Evolutionary conservation across 2,329 filamentous ascomycete genomes (phyloP).

Genomic region (Alternaria brassicae): DNA sequence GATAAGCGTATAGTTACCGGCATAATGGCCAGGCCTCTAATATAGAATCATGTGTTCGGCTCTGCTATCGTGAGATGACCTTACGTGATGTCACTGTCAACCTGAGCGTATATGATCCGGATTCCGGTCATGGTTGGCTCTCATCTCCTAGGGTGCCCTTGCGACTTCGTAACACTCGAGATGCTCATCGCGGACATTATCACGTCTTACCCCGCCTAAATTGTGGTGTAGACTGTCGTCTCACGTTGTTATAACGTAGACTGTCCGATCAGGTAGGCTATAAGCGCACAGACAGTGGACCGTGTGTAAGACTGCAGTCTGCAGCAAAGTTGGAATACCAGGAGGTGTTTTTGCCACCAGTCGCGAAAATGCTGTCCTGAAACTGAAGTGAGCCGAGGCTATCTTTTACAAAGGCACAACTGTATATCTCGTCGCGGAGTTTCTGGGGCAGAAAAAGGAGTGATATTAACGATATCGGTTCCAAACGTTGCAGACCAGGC

Average conservation of each 20-base stretch:
- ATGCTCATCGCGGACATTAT: background rate
- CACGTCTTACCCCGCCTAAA: too few relatives aligned
- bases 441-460: background rate
- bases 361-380: background rate
- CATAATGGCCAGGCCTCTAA: constrained; percentile 3
- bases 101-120: background rate
- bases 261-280: background rate
- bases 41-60: background rate
- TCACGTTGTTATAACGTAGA: background rate
- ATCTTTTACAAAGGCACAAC: background rate
- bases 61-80: background rate
- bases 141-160: background rate
- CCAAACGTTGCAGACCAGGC: background rate
- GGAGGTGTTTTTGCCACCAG: background rate
- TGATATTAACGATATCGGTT: background rate
- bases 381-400: background rate
- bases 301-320: background rate
- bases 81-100: constrained; percentile 8
- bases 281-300: too few relatives aligned
- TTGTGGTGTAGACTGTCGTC: background rate
- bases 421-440: background rate
- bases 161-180: background rate
- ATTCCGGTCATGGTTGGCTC: background rate
- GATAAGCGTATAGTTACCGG: constrained; percentile 10
- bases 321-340: background rate